Conservation (phyloP, 306 rosid species). For the Sindora glabra region DNA sequence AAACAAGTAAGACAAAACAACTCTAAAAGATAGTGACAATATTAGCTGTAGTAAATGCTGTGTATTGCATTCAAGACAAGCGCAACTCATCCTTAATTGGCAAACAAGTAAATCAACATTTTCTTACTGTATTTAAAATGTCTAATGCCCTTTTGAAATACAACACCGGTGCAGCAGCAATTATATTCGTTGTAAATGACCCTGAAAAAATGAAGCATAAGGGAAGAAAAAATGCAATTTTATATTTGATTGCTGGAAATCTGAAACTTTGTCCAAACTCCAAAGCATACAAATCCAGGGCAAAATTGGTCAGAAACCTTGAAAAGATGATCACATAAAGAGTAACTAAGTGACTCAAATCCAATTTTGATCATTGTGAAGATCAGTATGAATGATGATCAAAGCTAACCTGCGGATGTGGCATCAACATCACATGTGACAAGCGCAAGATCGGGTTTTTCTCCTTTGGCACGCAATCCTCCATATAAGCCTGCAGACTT, state of each 20-base stretch:
- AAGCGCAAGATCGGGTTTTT: constrained; percentile 88
- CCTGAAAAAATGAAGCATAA: constrained; percentile 30
- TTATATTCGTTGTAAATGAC: constrained; percentile 79
- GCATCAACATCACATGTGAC: constrained; percentile 94
- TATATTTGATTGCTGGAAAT: not conserved
- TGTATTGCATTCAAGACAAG: too few relatives aligned
- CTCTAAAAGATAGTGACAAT: not conserved
- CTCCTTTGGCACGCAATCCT: constrained; percentile 70
- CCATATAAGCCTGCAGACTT: constrained; percentile 83
- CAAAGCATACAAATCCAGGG: not conserved
- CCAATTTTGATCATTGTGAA: not conserved
- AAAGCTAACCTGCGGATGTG: constrained; percentile 62
- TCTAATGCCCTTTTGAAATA: constrained; percentile 52
- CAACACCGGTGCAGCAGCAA: constrained; percentile 92
- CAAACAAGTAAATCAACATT: too few relatives aligned
- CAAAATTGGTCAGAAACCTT: not conserved
- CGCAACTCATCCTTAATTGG: too few relatives aligned
- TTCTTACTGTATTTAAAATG: constrained; percentile 53
- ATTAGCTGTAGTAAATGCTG: not conserved
- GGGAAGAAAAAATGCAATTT: too few relatives aligned
- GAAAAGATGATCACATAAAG: not conserved
- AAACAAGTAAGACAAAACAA: not conserved
- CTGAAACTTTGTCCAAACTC: not conserved
- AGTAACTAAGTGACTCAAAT: constrained; percentile 1
- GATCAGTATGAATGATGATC: not conserved